Percentiles rank a stretch among this genome's conserved stretches.
These are phyloP conservation scores for Emergomyces orientalis DNA, from an alignment of 2,329 filamentous ascomycete genomes.

Conservation along the genomic window DNA sequence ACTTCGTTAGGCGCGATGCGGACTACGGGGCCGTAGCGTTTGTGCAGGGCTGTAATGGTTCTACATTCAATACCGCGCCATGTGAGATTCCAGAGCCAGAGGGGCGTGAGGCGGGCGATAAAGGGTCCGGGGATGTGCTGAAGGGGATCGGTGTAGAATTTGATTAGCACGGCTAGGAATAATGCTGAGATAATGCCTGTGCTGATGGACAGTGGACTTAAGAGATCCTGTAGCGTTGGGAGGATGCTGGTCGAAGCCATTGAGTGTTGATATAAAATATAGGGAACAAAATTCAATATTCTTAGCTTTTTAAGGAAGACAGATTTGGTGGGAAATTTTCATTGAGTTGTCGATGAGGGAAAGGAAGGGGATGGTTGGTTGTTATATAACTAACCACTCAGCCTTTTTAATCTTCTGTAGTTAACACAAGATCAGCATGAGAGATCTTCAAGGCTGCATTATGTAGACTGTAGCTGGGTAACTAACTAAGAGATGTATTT, in stretches of 20 bases:
- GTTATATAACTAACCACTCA: too few species aligned
- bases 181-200: neutral
- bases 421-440: too few species aligned
- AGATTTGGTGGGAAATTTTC: too few species aligned
- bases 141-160: neutral
- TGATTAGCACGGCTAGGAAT: neutral
- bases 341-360: too few species aligned
- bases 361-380: too few species aligned
- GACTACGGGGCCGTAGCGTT: neutral
- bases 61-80: neutral
- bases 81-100: conserved; percentile 1
- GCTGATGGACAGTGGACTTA: neutral
- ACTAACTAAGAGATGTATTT: too few species aligned
- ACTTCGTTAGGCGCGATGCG: neutral
- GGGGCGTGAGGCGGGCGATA: neutral
- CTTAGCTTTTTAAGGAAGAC: too few species aligned
- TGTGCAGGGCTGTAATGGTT: neutral
- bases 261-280: too few species aligned
- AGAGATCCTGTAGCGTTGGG: neutral
- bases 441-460: too few species aligned
- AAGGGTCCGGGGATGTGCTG: neutral
- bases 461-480: too few species aligned
- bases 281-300: too few species aligned
- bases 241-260: neutral
- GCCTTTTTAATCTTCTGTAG: too few species aligned